Evolutionary conservation across 2,329 filamentous ascomycete species (phyloP), one percentile per base, ranked within the genome.

Genomic region (Fusarium udum): DNA sequence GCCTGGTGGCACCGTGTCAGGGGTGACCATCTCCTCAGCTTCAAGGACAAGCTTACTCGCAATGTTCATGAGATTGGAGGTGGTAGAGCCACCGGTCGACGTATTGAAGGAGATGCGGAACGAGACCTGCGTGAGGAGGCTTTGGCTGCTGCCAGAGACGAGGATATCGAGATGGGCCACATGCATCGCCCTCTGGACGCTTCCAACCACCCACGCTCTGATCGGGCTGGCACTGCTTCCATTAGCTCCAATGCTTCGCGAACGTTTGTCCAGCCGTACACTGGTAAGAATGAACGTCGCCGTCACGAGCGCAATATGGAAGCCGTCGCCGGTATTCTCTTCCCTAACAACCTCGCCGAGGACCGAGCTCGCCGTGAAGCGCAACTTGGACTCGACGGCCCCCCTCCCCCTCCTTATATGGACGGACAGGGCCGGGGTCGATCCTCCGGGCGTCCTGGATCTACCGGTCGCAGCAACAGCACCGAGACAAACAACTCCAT

Each of bases 1-100:
- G 85, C 86, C 11, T 93, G 92, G 92, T 93, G 92, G 92, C 84
- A 83, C 24, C 85, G 88, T 46, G 78, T 86, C 48, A 84, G 85
- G 48, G 85, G 84, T 53, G 84, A 88, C 12, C 79, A 83, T 55
- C 77, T 83, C 34, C 80, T 82, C 61, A 79, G 76, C 55, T 83
- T 90, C 81, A 85, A 86, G 55, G 88, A 90, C 69, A 85, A 84
- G 67, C 86, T 90, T 48, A 79, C 84, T 53, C 84, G 85, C 61
- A 90, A 90, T 63, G 88, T 90, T 31, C 82, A 85, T 31, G 88
- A 90, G 74, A 81, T 90, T 22, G 86, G 86, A 40, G 87, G 87
- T 24, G 83, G 83, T 43, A 80, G 82, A 14, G 83, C 84, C n/a
- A 83, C 84, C 2, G 83, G 84, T 12, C 80, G 80, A 39, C 78